Evolutionary conservation across 2,329 filamentous ascomycete genomes (phyloP).

Genomic region (Ophiocordyceps unilateralis): DNA sequence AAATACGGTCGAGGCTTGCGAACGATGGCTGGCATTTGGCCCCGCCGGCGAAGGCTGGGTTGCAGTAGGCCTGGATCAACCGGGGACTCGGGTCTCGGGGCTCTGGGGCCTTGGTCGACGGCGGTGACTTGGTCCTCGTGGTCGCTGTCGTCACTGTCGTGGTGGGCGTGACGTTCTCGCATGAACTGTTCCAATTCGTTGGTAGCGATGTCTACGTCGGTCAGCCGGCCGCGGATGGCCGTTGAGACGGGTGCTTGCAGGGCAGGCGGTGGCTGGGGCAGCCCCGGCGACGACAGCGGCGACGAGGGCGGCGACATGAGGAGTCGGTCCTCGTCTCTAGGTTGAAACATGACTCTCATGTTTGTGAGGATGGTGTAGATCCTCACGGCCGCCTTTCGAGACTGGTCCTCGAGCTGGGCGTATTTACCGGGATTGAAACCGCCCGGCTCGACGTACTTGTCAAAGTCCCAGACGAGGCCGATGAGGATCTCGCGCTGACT

Average conservation of each 20-base stretch:
- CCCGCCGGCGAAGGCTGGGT: background rate
- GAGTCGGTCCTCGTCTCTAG: conserved; percentile 10
- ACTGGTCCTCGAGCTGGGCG: conserved; percentile 26
- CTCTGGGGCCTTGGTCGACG: background rate
- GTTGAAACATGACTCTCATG: conserved; percentile 29
- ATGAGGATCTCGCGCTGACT: conserved; percentile 28
- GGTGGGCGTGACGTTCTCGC: background rate
- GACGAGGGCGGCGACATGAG: conserved; percentile 14
- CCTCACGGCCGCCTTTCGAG: conserved; percentile 28
- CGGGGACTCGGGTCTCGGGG: conserved; percentile 1
- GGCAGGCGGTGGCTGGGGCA: background rate
- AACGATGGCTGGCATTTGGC: background rate
- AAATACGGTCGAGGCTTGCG: background rate
- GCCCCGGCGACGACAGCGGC: conserved; percentile 7
- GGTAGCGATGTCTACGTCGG: background rate
- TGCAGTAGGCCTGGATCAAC: conserved; percentile 5
- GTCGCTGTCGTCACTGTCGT: background rate
- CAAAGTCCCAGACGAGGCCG: conserved; percentile 37
- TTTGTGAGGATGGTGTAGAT: conserved; percentile 33
- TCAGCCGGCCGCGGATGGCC: background rate
- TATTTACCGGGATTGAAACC: conserved; percentile 34
- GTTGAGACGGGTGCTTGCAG: background rate
- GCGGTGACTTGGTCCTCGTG: background rate
- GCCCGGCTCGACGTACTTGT: conserved; percentile 32
- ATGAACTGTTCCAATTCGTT: background rate